These are phyloP conservation scores for Andrographis paniculata DNA, from an alignment of 305 asterid genomes.

Conservation along the genomic window DNA sequence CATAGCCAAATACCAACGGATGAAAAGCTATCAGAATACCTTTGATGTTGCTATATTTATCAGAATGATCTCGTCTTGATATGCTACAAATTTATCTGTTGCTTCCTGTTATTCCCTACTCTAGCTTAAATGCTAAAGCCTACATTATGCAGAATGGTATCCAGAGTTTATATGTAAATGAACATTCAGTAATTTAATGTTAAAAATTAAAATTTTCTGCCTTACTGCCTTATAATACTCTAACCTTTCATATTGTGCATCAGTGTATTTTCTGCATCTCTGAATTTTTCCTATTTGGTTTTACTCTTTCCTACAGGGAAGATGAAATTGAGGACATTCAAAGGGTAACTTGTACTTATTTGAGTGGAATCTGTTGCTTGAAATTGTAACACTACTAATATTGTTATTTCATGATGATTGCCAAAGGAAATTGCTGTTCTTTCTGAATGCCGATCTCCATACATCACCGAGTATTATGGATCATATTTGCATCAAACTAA, in stretches of 20 bases:
- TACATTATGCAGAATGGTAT: too few relatives aligned
- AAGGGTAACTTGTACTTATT: constrained; percentile 35
- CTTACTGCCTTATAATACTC: too few relatives aligned
- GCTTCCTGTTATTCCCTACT: too few relatives aligned
- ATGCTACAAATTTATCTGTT: too few relatives aligned
- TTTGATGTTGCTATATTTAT: neutral
- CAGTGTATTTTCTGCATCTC: neutral
- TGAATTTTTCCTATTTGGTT: constrained; percentile 7
- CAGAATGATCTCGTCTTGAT: constrained; percentile 1
- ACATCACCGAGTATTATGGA: constrained; percentile 76
- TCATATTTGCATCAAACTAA: constrained; percentile 63
- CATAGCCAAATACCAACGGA: neutral
- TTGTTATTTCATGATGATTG: constrained; percentile 14
- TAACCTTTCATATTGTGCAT: neutral
- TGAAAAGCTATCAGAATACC: neutral
- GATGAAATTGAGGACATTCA: constrained; percentile 87
- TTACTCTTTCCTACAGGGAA: constrained; percentile 39
- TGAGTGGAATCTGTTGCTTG: constrained; percentile 10
- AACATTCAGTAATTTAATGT: too few relatives aligned
- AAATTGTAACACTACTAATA: neutral
- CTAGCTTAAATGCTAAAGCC: too few relatives aligned
- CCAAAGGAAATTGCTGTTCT: constrained; percentile 74
- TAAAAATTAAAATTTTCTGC: too few relatives aligned
- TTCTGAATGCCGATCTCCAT: constrained; percentile 70
- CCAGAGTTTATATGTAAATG: too few relatives aligned